Conservation (phyloP, 2,329 filamentous ascomycete genomes). For the Aspergillaceae sp. region DNA sequence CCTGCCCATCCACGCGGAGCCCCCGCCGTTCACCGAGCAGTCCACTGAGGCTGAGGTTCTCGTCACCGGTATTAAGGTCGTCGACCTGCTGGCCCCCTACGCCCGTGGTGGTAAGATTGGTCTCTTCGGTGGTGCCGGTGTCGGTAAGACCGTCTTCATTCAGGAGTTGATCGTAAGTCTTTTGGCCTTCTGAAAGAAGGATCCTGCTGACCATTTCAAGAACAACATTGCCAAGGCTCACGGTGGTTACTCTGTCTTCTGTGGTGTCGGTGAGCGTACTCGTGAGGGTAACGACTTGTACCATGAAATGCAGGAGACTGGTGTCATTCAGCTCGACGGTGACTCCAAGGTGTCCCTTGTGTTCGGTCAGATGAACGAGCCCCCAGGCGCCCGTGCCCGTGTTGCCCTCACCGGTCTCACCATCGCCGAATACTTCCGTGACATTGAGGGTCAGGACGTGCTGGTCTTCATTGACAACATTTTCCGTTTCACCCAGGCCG, state of each 20-base stretch:
- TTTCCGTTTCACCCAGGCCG: slow-evolving; percentile 99
- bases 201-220: slow-evolving; percentile 27
- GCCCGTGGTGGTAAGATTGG: slow-evolving; percentile 99
- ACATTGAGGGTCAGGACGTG: slow-evolving; percentile 83
- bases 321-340: slow-evolving; percentile 97
- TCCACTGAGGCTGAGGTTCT: slow-evolving; percentile 94
- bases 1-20: slow-evolving; percentile 86
- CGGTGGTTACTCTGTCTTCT: slow-evolving; percentile 99
- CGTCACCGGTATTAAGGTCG: slow-evolving; percentile 99
- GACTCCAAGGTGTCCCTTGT: slow-evolving; percentile 99
- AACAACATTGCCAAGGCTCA: slow-evolving; percentile 99
- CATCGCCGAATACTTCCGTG: slow-evolving; percentile 67
- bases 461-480: slow-evolving; percentile 99
- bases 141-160: slow-evolving; percentile 99
- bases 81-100: slow-evolving; percentile 96
- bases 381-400: slow-evolving; percentile 98
- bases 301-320: slow-evolving; percentile 99
- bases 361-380: slow-evolving; percentile 99
- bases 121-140: slow-evolving; percentile 99
- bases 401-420: slow-evolving; percentile 84
- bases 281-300: slow-evolving; percentile 99
- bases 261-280: slow-evolving; percentile 99
- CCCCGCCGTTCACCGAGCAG: slow-evolving; percentile 88
- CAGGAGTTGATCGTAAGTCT: slow-evolving; percentile 85
- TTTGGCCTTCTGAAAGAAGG: neutral